Conservation (phyloP, 164 flowering plant species). For the Berberis vulgaris region DNA sequence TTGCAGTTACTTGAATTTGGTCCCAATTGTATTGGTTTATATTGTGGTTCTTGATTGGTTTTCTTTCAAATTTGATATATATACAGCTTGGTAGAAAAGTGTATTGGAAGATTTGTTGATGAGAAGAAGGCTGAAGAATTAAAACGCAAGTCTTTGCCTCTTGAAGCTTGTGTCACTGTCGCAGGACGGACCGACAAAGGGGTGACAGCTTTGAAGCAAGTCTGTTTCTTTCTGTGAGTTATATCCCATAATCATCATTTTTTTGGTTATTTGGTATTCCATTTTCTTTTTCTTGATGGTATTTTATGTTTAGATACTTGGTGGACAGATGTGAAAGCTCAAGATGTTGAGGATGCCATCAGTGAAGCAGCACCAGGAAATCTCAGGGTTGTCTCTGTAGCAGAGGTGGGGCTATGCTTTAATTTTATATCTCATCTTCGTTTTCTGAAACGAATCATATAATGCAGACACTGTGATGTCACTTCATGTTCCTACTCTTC, state of each 20-base stretch:
- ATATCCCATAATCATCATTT: background rate
- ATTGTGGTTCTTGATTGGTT: background rate
- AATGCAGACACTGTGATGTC: background rate
- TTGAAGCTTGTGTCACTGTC: conserved; percentile 66
- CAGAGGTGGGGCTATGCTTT: conserved; percentile 35
- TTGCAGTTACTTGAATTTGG: background rate
- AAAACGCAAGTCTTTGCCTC: conserved; percentile 55
- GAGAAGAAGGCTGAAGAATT: conserved; percentile 60
- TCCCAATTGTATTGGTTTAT: background rate
- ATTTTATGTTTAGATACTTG: conserved; percentile 57
- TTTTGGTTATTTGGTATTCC: background rate
- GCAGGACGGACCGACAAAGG: conserved; percentile 99
- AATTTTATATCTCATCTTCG: background rate
- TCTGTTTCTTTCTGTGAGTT: conserved; percentile 79
- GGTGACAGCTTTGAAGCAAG: conserved; percentile 86
- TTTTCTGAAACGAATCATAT: background rate
- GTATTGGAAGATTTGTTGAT: conserved; percentile 79
- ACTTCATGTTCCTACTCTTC: too few species aligned
- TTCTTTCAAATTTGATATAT: background rate
- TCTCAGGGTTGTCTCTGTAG: conserved; percentile 52
- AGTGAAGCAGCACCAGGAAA: conserved; percentile 61
- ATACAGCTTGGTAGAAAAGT: conserved; percentile 53
- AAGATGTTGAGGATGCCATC: conserved; percentile 54
- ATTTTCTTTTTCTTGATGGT: too few species aligned
- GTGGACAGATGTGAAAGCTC: conserved; percentile 58